Evolutionary conservation across 73 alveolate genomes (phyloP), one percentile per base, ranked within the genome.

Genomic region (Paramecium pentaurelia): DNA sequence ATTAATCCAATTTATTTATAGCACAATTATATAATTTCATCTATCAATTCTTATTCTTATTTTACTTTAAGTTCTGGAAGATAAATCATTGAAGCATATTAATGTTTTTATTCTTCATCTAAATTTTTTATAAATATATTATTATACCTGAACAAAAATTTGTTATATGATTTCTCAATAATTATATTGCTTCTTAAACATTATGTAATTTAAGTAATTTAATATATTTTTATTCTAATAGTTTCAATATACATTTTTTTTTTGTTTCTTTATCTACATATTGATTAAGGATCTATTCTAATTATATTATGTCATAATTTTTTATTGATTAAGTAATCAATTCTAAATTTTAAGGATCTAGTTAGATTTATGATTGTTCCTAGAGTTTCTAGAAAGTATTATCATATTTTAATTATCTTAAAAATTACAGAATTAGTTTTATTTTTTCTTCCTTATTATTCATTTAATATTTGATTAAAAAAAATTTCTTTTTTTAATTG

Each of bases 391-490:
- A 12, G 27, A 64, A 64, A 14, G 84, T 64, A 1, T 64, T 2
- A 12, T 64, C 84, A 64, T 28, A 34, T 64, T 64, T 64, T 16
- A 11, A 12, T 64, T 28, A 28, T 64, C 84, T 28, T 28, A 64
- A 34, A 64, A 64, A 28, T 64, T 64, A 64, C 36, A 64, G 84
- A 32, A 64, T 64, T 64, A 64, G 84, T 64, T 64, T 64, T 64
- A 64, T 34, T 64, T 64, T 64, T 64, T 64, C 51, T 64, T 64
- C 84, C 84, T 64, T 64, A 11, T 12, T 32, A 11, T 34, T 64
- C 84, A 64, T 64, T 64, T 28, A 28, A 64, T 64, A 64, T 64
- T 64, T 64, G 84, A 64, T 64, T 64, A 64, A 64, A 54, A 54
- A 40, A 64, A 28, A 11, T 64, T 64, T 64, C 84, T 64, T 64